These are phyloP conservation scores for Saposhnikovia divaricata DNA, from an alignment of 129 eudicot species.

Conservation along the genomic window DNA sequence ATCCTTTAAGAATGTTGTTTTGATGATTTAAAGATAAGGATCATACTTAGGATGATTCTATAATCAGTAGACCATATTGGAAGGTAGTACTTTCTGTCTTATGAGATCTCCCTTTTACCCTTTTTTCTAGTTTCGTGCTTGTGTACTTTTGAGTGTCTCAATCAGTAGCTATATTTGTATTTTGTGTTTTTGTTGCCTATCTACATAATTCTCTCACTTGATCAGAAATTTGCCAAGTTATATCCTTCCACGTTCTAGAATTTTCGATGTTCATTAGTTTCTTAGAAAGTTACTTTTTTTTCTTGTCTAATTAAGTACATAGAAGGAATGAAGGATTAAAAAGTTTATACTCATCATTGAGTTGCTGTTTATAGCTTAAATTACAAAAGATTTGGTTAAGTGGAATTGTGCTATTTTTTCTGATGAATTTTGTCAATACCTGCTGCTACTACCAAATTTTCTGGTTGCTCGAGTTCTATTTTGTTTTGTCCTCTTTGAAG, in stretches of 20 bases:
- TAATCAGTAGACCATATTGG: not conserved
- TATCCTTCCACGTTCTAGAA: not conserved
- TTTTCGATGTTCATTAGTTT: not conserved
- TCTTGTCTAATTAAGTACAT: not conserved
- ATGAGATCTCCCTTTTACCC: not conserved
- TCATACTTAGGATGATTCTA: not conserved
- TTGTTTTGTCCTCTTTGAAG: not conserved
- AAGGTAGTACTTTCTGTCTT: not conserved
- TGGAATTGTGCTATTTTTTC: not conserved
- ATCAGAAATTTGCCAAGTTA: not conserved
- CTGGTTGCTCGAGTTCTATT: not conserved
- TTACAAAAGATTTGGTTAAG: not conserved
- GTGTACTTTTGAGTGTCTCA: not conserved
- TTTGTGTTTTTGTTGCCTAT: not conserved
- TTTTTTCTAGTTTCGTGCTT: not conserved
- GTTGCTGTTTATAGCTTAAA: not conserved
- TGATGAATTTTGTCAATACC: not conserved
- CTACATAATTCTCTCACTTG: not conserved
- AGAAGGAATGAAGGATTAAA: not conserved
- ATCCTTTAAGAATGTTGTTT: not conserved
- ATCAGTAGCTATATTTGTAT: not conserved
- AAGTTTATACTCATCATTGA: not conserved
- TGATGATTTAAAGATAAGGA: not conserved
- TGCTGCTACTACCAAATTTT: not conserved
- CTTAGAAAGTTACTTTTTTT: not conserved